These are phyloP conservation scores for Colletotrichum chrysophilum DNA, from an alignment of 2,329 filamentous ascomycete genomes.

Conservation along the genomic window DNA sequence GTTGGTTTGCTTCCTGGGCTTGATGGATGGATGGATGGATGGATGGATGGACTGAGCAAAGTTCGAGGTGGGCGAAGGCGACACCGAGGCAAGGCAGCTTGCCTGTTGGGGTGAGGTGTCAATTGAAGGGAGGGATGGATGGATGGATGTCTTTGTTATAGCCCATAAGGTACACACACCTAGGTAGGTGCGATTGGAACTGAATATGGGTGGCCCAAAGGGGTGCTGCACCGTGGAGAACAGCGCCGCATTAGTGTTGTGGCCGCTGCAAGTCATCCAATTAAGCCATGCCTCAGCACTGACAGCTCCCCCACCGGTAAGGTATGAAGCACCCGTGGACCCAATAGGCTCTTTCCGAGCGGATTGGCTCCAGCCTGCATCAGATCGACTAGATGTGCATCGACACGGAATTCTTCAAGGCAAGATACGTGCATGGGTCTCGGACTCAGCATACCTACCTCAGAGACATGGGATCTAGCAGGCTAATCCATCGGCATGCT, in stretches of 20 bases:
- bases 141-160: background rate
- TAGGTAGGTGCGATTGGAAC: background rate
- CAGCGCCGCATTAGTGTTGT: constrained; percentile 4
- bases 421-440: background rate
- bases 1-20: background rate
- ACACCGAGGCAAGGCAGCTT: background rate
- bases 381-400: background rate
- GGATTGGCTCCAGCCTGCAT: background rate
- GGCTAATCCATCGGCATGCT: background rate
- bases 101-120: background rate
- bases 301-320: constrained; percentile 1
- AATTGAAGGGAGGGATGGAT: constrained; percentile 4
- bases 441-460: background rate
- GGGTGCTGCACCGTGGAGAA: background rate
- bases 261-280: constrained; percentile 15
- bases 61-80: background rate
- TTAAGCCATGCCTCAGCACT: constrained; percentile 4
- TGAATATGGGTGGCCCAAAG: background rate
- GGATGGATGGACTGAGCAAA: background rate
- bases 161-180: background rate
- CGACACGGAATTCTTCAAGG: background rate
- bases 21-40: background rate
- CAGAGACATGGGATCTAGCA: background rate
- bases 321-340: background rate
- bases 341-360: background rate